Percentiles rank a stretch among this genome's conserved stretches.
phyloP scores from a whole-genome alignment of 2,329 filamentous ascomycete species.

The Pseudogymnoascus sp. region DNA sequence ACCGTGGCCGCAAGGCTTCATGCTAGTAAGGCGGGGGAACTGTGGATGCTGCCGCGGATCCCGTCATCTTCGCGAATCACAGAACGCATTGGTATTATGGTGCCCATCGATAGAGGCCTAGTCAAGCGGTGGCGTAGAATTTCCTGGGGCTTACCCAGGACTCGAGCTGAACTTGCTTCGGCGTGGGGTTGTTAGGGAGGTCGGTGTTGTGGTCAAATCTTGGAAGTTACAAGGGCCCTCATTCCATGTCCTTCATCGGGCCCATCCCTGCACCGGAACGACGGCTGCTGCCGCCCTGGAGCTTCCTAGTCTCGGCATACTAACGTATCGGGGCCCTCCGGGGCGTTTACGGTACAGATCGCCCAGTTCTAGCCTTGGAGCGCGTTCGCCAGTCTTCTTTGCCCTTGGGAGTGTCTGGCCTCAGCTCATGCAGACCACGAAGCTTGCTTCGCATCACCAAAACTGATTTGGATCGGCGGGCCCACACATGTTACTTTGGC shows the following conservation, averaged over 20 bases:
- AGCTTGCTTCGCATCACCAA: not conserved
- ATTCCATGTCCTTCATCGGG: slow-evolving; percentile 1
- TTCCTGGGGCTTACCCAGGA: not conserved
- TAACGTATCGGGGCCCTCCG: not conserved
- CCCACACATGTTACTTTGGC: not conserved
- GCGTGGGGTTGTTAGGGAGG: not conserved
- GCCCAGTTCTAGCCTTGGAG: not conserved
- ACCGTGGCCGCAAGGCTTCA: not conserved
- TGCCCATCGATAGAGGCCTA: not conserved
- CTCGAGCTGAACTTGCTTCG: not conserved
- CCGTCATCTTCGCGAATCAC: not conserved
- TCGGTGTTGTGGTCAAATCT: not conserved
- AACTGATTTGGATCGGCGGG: slow-evolving; percentile 1
- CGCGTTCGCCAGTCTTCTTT: not conserved
- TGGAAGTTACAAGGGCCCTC: not conserved
- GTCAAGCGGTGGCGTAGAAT: not conserved
- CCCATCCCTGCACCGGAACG: slow-evolving; percentile 7
- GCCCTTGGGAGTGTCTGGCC: not conserved
- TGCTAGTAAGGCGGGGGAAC: not conserved
- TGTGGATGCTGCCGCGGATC: not conserved
- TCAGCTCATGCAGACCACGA: not conserved
- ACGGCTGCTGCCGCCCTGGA: slow-evolving; percentile 2
- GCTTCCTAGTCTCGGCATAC: not conserved
- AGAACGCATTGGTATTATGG: not conserved
- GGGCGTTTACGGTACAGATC: not conserved